Conservation (phyloP, 1,139 yeast genomes). For the Diutina rugosa region DNA sequence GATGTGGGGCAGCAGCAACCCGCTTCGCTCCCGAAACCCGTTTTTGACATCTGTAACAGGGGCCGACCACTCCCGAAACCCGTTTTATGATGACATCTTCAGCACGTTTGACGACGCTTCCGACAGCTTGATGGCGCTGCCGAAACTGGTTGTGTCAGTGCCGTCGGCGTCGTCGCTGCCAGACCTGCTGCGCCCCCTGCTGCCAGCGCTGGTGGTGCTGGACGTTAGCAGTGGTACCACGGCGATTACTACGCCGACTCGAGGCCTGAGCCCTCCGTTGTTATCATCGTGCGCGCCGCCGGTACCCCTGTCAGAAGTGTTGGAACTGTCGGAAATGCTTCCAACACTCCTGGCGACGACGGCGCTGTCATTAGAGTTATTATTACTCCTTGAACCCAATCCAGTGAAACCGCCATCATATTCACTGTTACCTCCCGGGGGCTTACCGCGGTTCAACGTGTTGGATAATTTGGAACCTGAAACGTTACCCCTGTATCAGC, state of each 20-base stretch:
- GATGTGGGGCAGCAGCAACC: not conserved
- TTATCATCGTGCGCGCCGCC: not conserved
- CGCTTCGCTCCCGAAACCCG: not conserved
- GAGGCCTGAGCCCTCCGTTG: not conserved
- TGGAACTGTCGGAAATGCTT: no score
- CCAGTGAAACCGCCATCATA: constrained; percentile 42
- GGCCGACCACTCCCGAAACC: not conserved
- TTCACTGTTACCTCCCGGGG: constrained; percentile 30
- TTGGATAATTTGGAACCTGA: constrained; percentile 11
- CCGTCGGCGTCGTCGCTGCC: not conserved
- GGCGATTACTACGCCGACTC: not conserved
- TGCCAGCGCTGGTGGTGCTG: not conserved
- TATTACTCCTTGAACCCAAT: constrained; percentile 27
- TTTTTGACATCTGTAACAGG: not conserved
- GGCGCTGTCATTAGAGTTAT: not conserved
- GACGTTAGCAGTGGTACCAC: not conserved
- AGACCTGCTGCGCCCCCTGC: not conserved
- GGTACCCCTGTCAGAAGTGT: not conserved
- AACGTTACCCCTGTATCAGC: constrained; percentile 35
- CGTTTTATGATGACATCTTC: not conserved
- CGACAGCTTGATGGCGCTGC: not conserved
- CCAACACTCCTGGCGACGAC: not conserved
- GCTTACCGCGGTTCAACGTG: constrained; percentile 40
- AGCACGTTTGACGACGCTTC: not conserved
- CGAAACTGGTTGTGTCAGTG: not conserved